Evolutionary conservation across 495 filamentous ascomycete species (phyloP).

Genomic region (Aspergillus egyptiacus): DNA sequence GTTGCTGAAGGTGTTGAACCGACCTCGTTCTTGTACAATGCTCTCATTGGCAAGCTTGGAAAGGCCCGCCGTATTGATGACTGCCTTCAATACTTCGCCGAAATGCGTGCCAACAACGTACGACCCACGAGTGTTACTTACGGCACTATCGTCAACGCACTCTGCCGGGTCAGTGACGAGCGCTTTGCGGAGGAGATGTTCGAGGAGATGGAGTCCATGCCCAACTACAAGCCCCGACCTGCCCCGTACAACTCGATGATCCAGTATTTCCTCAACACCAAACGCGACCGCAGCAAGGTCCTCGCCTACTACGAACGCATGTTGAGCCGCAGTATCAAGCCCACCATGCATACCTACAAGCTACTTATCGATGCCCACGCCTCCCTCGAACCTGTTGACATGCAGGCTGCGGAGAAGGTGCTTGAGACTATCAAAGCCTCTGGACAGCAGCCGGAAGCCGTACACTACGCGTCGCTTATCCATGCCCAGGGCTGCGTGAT

Average conservation of each 20-base stretch:
- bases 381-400: conserved; percentile 86
- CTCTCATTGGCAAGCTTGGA: conserved; percentile 94
- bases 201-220: conserved; percentile 98
- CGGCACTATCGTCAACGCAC: conserved; percentile 94
- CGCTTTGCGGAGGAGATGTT: conserved; percentile 97
- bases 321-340: conserved; percentile 77
- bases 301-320: conserved; percentile 95
- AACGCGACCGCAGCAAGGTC: conserved; percentile 89
- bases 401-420: conserved; percentile 81
- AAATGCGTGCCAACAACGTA: conserved; percentile 90
- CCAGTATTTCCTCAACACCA: conserved; percentile 97
- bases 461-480: conserved; percentile 91
- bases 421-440: conserved; percentile 69
- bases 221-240: conserved; percentile 95
- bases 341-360: conserved; percentile 95
- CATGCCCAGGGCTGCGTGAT: conserved; percentile 93
- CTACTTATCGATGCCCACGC: conserved; percentile 94
- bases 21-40: conserved; percentile 96
- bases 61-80: conserved; percentile 97
- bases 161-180: conserved; percentile 95
- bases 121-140: conserved; percentile 97
- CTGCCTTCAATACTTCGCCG: conserved; percentile 93
- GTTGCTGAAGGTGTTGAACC: conserved; percentile 92
- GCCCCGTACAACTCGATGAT: conserved; percentile 99
- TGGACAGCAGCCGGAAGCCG: conserved; percentile 75